Evolutionary conservation across 116 monocot genomes (phyloP).

Genomic region (Posidonia oceanica): DNA sequence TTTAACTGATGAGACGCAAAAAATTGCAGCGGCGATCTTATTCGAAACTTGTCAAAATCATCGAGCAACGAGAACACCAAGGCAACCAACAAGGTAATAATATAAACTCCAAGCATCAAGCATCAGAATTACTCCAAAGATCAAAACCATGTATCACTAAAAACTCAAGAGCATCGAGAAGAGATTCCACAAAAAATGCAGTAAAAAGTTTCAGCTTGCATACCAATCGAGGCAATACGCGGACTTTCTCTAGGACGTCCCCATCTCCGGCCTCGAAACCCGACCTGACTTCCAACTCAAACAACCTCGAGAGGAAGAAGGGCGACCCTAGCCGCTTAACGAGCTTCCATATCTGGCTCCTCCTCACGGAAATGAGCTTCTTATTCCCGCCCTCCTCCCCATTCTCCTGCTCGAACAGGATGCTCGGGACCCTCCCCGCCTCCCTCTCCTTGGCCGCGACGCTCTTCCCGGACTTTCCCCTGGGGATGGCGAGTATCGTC

Average conservation of each 20-base stretch:
- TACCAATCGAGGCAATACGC: constrained; percentile 79
- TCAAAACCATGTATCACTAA: not conserved
- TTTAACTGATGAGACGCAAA: no score
- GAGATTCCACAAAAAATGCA: not conserved
- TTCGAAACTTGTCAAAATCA: no score
- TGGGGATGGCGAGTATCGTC: constrained; percentile 62
- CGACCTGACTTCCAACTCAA: constrained; percentile 71
- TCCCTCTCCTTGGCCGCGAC: constrained; percentile 69
- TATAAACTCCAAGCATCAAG: no score
- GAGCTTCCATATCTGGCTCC: constrained; percentile 89
- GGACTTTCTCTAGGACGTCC: constrained; percentile 78
- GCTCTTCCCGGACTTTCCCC: constrained; percentile 50
- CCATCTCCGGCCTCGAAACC: constrained; percentile 21
- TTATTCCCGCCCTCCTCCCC: constrained; percentile 96
- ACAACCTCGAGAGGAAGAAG: constrained; percentile 82
- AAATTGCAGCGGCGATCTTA: no score
- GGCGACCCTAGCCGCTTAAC: constrained; percentile 66
- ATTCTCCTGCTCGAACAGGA: constrained; percentile 91
- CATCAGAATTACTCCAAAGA: no score
- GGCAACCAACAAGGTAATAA: no score
- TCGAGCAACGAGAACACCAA: no score
- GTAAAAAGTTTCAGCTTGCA: no score
- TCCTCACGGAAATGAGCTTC: constrained; percentile 67
- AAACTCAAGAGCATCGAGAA: not conserved
- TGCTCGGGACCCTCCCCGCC: constrained; percentile 73